Percentiles rank a stretch among this genome's conserved stretches.
Evolutionary conservation across 495 filamentous ascomycete genomes (phyloP).

Genomic region (Articulospora tetracladia): DNA sequence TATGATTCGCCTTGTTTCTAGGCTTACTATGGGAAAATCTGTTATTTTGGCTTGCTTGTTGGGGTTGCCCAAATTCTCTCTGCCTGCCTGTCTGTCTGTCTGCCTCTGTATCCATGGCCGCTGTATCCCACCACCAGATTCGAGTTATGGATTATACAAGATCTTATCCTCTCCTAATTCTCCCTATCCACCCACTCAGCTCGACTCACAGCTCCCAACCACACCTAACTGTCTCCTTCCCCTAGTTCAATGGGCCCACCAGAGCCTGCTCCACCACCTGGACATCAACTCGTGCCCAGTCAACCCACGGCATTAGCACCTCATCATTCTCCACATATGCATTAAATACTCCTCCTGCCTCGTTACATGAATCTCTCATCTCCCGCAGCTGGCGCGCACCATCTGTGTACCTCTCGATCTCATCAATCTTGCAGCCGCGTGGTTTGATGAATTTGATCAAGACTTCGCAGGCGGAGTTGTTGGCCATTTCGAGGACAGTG

Average conservation of each 20-base stretch:
- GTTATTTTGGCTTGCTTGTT: no score
- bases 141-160: no score
- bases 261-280: not conserved
- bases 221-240: no score
- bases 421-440: not conserved
- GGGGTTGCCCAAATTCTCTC: no score
- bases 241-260: not conserved
- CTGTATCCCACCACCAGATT: no score
- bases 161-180: no score
- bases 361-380: not conserved
- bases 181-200: no score
- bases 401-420: slow-evolving; percentile 5
- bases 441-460: slow-evolving; percentile 2
- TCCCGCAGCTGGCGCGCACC: not conserved
- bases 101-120: no score
- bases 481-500: slow-evolving; percentile 1
- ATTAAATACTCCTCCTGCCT: not conserved
- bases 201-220: not conserved
- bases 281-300: not conserved
- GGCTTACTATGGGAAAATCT: no score
- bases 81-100: no score
- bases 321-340: not conserved
- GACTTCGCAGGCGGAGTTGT: not conserved
- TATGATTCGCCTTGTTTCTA: no score
- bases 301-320: not conserved